Evolutionary conservation across 805 yeast genomes (phyloP), one percentile per base, ranked within the genome.

Genomic region (Nakazawaea peltata): DNA sequence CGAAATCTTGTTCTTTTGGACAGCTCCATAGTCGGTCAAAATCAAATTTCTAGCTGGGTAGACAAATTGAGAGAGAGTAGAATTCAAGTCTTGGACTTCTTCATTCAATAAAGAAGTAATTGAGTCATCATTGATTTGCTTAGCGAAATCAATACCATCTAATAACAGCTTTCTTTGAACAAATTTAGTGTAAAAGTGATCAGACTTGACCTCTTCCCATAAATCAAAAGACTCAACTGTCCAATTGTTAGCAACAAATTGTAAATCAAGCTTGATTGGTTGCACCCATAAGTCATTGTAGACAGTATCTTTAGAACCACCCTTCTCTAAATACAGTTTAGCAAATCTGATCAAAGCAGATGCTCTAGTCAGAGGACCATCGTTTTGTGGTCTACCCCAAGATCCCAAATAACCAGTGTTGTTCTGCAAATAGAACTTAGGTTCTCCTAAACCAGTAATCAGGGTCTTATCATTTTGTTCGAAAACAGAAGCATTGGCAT

Each of bases 321-420:
- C 36, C 26, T 33, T 33, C 9, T 15, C 25, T 9, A 33, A n/a
- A 19, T 33, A 33, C 11, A 21, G 22, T 13, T 26, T 33, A 11
- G 36, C 30, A 33, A 33, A 33, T 16, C 21, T 33, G 26, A 33
- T 33, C 19, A 33, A 33, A n/a, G 36, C 22, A 9, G 36, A 33
- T 5, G 36, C 36, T 19, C 36, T 33, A 3, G 36, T 33, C 4
- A 65, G 69, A 6, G 71, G 70, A 0, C 71, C 71, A 45, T 66
- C 71, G 19, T 59, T 45, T 40, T 66, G 71, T 5, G 71, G 71
- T 41, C 71, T 50, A 8, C 71, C 71, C 71, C 71, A 66, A 13
- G 36, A 13, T 8, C 23, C 23, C 3, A 12, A 11, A 21, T 33
- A 33, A 3, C 36, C 36, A 5, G 30, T 33, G 19, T 33, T 33